Base-by-base conservation (phyloP, 2,329 filamentous ascomycete genomes). In the Aspergillus carbonarius region DNA sequence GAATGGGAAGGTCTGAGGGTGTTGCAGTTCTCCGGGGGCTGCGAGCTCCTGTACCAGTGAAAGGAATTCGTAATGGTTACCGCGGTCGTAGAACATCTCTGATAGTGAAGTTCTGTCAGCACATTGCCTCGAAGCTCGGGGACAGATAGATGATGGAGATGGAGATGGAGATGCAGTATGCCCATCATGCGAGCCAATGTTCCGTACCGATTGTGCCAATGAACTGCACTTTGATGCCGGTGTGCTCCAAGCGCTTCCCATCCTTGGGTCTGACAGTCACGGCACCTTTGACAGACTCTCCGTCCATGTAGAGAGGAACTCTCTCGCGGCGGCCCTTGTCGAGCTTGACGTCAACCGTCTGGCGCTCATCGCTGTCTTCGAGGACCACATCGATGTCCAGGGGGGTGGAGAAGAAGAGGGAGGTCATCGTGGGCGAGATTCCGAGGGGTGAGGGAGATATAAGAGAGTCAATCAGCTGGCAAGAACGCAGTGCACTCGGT, bases 61-160 rank as follows among this genome's bases (percentile, higher is more conserved):
- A 60, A 99, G 89, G 79, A 99, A 99, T 79, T 99, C 95, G 83
- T 99, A 96, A 81, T 98, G 95, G 76, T 97, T 99, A 70, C 93
- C 93, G 72, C 95, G 91, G 77, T 99, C 95, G 78, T 96, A 99
- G 85, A 98, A 99, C 95, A 99, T 99, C 77, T 99, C 95, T 96
- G 35, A 12, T n/a, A n/a, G 15, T 18, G 9, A 12, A 32, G 8
- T 42, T 17, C 10, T 18, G 40, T 13, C 25, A 59, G 30, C 50
- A 57, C 15, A 35, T 17, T n/a, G 23, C 18, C 42, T 39, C 35
- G 37, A 17, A 37, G 30, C n/a, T 9, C 17, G 9, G 40, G 2
- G 23, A 35, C 34, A 39, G 23, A 17, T 6, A 37, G 15, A n/a
- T 5, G 5, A 9, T 23, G 30, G 35, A 6, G 5, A 9, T 23